Percentiles rank a stretch among this genome's conserved stretches.
phyloP scores from a whole-genome alignment of 2,329 filamentous ascomycete genomes.

The Thelonectria discophora region DNA sequence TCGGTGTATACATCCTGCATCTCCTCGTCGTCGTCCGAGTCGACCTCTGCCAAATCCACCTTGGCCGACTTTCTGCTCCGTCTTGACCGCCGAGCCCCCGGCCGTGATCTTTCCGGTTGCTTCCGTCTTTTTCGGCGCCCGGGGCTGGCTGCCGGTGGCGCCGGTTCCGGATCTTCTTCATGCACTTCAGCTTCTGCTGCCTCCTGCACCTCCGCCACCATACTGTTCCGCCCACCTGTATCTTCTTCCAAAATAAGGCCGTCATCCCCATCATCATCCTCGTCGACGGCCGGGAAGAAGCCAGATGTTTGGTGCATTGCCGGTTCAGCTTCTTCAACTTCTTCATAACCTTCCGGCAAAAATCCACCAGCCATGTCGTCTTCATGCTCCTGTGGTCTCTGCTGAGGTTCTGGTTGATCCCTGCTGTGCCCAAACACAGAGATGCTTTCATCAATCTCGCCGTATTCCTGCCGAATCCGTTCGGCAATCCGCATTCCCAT shows the following conservation, averaged over 20 bases:
- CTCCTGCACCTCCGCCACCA: not conserved
- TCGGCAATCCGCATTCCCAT: constrained; percentile 86
- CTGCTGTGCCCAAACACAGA: constrained; percentile 64
- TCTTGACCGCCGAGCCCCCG: constrained; percentile 32
- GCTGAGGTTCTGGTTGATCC: constrained; percentile 21
- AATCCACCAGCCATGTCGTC: constrained; percentile 70
- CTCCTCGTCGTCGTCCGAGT: constrained; percentile 25
- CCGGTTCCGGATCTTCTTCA: not conserved
- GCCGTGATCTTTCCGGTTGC: not conserved
- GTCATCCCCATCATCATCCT: constrained; percentile 51
- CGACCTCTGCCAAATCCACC: not conserved
- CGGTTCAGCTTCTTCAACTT: constrained; percentile 53
- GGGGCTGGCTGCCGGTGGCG: not conserved
- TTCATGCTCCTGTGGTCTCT: constrained; percentile 45
- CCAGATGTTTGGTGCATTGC: constrained; percentile 49
- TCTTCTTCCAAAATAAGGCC: constrained; percentile 48
- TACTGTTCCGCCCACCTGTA: not conserved
- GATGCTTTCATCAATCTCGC: constrained; percentile 62
- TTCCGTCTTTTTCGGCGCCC: not conserved
- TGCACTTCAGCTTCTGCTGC: constrained; percentile 1
- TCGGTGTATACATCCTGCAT: constrained; percentile 23
- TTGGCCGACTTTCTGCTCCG: constrained; percentile 28
- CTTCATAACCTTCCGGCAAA: constrained; percentile 64
- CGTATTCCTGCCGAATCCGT: constrained; percentile 80
- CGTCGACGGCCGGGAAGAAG: constrained; percentile 59